Evolutionary conservation across 129 eudicot species (phyloP).

Genomic region (Flaveria robusta): DNA sequence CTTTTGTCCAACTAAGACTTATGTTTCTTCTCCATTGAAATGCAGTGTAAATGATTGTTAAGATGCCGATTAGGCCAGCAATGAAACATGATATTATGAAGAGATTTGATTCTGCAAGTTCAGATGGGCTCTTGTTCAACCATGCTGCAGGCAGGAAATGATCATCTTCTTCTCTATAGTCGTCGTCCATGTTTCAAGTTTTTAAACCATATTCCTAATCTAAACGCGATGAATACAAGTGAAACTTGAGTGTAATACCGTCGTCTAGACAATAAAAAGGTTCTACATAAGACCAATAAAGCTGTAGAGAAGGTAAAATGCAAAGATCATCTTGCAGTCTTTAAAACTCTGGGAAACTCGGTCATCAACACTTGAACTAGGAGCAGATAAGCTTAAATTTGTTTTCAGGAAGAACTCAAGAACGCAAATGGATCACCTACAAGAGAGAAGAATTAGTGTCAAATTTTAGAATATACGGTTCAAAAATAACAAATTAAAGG

Average conservation of each 20-base stretch:
- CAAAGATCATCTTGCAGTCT: conserved; percentile 24
- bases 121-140: conserved; percentile 57
- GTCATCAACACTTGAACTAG: conserved; percentile 5
- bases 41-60: conserved; percentile 87
- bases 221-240: not conserved
- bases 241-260: not conserved
- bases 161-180: conserved; percentile 56
- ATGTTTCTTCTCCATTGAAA: conserved; percentile 99
- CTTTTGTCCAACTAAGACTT: conserved; percentile 94
- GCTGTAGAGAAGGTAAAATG: conserved; percentile 6
- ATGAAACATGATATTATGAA: conserved; percentile 75
- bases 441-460: conserved; percentile 1
- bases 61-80: conserved; percentile 83
- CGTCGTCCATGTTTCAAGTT: conserved; percentile 73
- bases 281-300: conserved; percentile 20
- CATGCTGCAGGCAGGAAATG: conserved; percentile 59
- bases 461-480: not conserved
- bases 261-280: conserved; percentile 20
- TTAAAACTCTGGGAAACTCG: conserved; percentile 2
- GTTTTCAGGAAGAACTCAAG: not conserved
- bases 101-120: conserved; percentile 66
- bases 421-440: conserved; percentile 29
- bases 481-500: not conserved
- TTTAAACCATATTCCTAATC: conserved; percentile 19
- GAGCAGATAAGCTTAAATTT: not conserved